Evolutionary conservation across 345 rosid species (phyloP), one percentile per base, ranked within the genome.

Genomic region (Eucalyptus shirleyi): DNA sequence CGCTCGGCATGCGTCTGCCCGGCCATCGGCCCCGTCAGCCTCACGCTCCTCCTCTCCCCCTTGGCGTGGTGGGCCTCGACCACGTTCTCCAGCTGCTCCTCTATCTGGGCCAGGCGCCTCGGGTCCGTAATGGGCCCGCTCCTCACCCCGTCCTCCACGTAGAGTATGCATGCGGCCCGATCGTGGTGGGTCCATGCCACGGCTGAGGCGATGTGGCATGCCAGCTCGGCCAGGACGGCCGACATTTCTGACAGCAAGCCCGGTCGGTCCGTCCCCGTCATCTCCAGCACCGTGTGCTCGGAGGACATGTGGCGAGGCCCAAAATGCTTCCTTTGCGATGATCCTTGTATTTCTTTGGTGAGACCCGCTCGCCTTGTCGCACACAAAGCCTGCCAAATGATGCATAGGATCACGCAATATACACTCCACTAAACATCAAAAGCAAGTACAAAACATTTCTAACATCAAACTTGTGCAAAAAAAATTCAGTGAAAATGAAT

Each of bases 171-270:
- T 5, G 99, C 98, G 5, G 94, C 93, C 86, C 96, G 94, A 42
- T 86, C 77, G 47, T 95, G 95, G 95, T 98, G 98, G 67, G 99
- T 95, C 99, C 99, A 98, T 1, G 94, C 97, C 85, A 94, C 96
- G 3, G 94, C 95, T 1, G 94, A 95, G 1, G 96, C 91, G 89
- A 98, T 93, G 88, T 95, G 95, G 94, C 99, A 97, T 30, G 93
- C 93, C 90, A 97, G 89, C 90, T 95, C 93, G 16, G 90, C 90
- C 12, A 98, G 93, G 86, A 93, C 96, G 17, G 98, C 98, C 3
- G 95, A 91, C 87, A 98, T 96, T 90, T 97, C 98, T 3, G 99
- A 97, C 83, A 98, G 86, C 9, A 98, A 87, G n/a, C 99, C 99
- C 2, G 99, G 98, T 16, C 96, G 91, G 91, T 98, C 95, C 5